Conservation (phyloP, 2,329 filamentous ascomycete species). For the Colletotrichum caudatum region DNA sequence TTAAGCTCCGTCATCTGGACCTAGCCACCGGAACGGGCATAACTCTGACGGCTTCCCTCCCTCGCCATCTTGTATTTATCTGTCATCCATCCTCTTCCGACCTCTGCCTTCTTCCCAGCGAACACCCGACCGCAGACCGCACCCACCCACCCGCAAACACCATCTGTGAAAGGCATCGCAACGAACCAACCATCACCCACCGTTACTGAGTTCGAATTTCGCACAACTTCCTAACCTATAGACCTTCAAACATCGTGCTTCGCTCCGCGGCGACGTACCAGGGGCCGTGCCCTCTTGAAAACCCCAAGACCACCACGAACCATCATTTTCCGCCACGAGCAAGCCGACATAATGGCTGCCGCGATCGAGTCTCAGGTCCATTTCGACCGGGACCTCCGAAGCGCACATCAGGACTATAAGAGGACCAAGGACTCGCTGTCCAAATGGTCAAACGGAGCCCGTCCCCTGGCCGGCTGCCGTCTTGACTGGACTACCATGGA, state of each 20-base stretch:
- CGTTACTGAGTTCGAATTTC: not conserved
- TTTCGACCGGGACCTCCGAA: conserved; percentile 58
- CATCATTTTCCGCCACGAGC: not conserved
- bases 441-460: conserved; percentile 58
- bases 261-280: not conserved
- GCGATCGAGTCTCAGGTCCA: conserved; percentile 41
- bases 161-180: not conserved
- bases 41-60: not conserved
- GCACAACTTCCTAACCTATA: not conserved
- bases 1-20: not conserved
- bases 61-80: not conserved
- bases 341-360: conserved; percentile 44
- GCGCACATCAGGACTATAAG: conserved; percentile 57
- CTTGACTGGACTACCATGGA: conserved; percentile 39
- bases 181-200: not conserved
- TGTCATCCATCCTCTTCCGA: not conserved
- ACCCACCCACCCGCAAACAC: not conserved
- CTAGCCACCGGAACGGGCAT: conserved; percentile 26
- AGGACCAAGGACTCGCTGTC: conserved; percentile 56
- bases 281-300: not conserved
- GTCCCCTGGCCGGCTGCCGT: conserved; percentile 48
- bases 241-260: not conserved
- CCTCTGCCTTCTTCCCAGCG: not conserved
- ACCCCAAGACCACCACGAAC: not conserved
- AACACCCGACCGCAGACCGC: not conserved